Evolutionary conservation across 768 basidiomycete species (phyloP), one percentile per base, ranked within the genome.

Genomic region (Rhizopogon vesiculosus): DNA sequence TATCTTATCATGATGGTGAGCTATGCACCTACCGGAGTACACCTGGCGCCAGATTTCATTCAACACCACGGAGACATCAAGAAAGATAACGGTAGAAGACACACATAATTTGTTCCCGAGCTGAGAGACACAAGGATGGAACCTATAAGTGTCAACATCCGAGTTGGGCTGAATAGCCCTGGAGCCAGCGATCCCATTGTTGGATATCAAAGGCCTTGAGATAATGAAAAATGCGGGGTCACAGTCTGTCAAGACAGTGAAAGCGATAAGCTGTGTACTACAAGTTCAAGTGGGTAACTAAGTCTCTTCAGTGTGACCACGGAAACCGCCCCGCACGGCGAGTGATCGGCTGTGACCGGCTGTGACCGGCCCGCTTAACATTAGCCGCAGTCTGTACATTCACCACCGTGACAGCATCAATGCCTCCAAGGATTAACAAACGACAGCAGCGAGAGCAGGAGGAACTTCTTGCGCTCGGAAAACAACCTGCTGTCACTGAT

Each of bases 371-470:
- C 25, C 25, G 4, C 25, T 25, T 25, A 25, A 22, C 1, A 22
- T 22, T 25, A 4, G 25, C 25, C 3, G 25, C 25, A 25, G 25
- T 4, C 25, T 25, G 25, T 25, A 25, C 3, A 25, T 25, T 25
- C 25, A 25, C 25, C 25, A 5, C n/a, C n/a, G n/a, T n/a, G n/a
- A n/a, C 25, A 25, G 25, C 3, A 25, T 25, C 25, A 25, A 91
- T 89, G 89, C 77, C 87, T 55, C 83, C 87, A 19, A 78, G 88
- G 59, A 71, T 87, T 40, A 94, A 83, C 71, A 95, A 92, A 71
- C 79, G 93, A 46, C 92, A 93, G 69, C 90, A 94, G 64, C 76
- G 93, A 45, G 91, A 93, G 64, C 78, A 85, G 22, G 91, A 93
- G 56, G 91, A 95, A 60, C 80, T 95, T 2, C 77, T 82, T 38